Evolutionary conservation across 768 basidiomycete genomes (phyloP).

Genomic region (Termitomyces sp.): DNA sequence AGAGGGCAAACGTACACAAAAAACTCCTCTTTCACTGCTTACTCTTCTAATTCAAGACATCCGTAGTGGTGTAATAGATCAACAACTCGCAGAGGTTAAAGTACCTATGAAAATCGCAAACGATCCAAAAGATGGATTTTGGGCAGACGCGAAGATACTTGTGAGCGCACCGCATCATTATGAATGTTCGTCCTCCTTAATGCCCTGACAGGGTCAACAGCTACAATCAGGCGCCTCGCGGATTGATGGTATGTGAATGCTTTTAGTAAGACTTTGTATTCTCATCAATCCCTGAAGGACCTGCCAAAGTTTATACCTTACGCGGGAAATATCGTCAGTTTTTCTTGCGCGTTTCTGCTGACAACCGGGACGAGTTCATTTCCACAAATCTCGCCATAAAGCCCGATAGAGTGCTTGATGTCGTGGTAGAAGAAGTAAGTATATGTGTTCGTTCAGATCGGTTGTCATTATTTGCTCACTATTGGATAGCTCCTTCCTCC

Average conservation of each 20-base stretch:
- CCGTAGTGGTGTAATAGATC: slow-evolving; percentile 47
- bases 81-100: slow-evolving; percentile 60
- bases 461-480: background rate
- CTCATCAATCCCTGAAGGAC: slow-evolving; percentile 34
- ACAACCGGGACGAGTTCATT: slow-evolving; percentile 43
- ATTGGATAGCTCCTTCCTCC: slow-evolving; percentile 27
- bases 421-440: slow-evolving; percentile 62
- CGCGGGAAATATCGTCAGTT: slow-evolving; percentile 67
- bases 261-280: background rate
- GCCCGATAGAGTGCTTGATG: slow-evolving; percentile 46
- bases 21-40: slow-evolving; percentile 40
- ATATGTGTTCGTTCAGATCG: slow-evolving; percentile 15
- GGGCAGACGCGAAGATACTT: slow-evolving; percentile 67
- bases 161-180: slow-evolving; percentile 21
- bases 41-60: slow-evolving; percentile 65
- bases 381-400: slow-evolving; percentile 55
- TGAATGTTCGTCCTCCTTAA: background rate
- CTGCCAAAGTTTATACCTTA: slow-evolving; percentile 60
- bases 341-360: slow-evolving; percentile 54
- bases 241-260: slow-evolving; percentile 53
- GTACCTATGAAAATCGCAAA: slow-evolving; percentile 49
- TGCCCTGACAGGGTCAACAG: slow-evolving; percentile 31
- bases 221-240: slow-evolving; percentile 59
- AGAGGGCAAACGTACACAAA: slow-evolving; percentile 11
- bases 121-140: slow-evolving; percentile 50